These are phyloP conservation scores for Hapsidospora chrysogenum DNA, from an alignment of 495 filamentous ascomycete species.

Conservation along the genomic window DNA sequence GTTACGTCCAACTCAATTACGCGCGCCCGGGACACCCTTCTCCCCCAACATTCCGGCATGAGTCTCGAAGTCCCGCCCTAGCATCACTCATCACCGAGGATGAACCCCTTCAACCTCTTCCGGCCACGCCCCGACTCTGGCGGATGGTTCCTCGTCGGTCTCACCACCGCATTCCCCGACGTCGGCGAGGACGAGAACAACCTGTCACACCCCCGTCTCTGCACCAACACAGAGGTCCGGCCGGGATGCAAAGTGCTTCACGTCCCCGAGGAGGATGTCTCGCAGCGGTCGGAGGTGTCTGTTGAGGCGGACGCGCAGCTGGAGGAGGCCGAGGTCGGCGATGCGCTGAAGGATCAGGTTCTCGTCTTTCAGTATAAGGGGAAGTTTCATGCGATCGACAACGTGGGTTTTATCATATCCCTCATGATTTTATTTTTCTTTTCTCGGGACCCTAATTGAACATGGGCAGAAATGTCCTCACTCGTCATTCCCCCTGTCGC, in stretches of 20 bases:
- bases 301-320: slow-evolving; percentile 8
- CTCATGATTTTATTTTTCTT: neutral
- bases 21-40: no score
- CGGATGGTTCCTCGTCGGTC: slow-evolving; percentile 29
- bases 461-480: slow-evolving; percentile 38
- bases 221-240: slow-evolving; percentile 10
- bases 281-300: slow-evolving; percentile 21
- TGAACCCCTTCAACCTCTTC: slow-evolving; percentile 12
- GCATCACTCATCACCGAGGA: no score
- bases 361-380: slow-evolving; percentile 39
- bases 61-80: no score
- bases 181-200: slow-evolving; percentile 20
- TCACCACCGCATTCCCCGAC: slow-evolving; percentile 33
- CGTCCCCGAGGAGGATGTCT: slow-evolving; percentile 23
- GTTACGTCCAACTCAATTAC: no score
- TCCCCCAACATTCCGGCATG: no score
- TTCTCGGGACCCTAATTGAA: slow-evolving; percentile 5
- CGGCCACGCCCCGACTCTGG: slow-evolving; percentile 11
- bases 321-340: slow-evolving; percentile 6
- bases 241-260: slow-evolving; percentile 38
- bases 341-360: slow-evolving; percentile 37
- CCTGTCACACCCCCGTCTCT: slow-evolving; percentile 12
- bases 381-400: slow-evolving; percentile 41
- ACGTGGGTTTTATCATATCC: slow-evolving; percentile 24
- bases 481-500: slow-evolving; percentile 37